Evolutionary conservation across 352 stramenopile species (phyloP).

Genomic region (Globisporangium canariense): DNA sequence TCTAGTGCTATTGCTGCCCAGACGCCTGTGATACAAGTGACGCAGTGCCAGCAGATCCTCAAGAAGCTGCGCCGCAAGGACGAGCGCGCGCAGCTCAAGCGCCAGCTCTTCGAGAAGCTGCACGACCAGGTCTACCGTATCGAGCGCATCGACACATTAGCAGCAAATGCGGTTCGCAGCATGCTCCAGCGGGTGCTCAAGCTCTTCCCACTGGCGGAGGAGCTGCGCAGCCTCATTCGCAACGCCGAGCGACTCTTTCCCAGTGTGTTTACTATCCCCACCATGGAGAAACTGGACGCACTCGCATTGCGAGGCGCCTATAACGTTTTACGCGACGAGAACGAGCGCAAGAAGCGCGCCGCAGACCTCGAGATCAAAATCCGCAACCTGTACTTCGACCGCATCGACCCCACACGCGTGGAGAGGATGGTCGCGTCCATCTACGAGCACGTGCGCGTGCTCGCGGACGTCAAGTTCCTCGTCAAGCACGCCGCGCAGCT

Average conservation of each 20-base stretch:
- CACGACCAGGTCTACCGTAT: conserved; percentile 59
- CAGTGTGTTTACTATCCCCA: conserved; percentile 31
- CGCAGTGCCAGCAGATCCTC: conserved; percentile 50
- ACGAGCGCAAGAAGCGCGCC: conserved; percentile 73
- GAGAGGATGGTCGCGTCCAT: conserved; percentile 80
- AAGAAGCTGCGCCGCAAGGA: conserved; percentile 58
- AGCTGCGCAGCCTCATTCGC: conserved; percentile 79
- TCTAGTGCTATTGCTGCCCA: not conserved
- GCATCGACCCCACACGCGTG: conserved; percentile 76
- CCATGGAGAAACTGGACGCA: conserved; percentile 28
- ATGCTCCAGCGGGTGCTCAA: conserved; percentile 57
- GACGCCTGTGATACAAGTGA: not conserved
- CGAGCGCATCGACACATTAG: conserved; percentile 30
- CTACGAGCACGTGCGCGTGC: conserved; percentile 64
- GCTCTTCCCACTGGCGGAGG: conserved; percentile 49
- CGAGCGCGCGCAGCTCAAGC: conserved; percentile 57
- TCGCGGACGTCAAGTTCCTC: conserved; percentile 83
- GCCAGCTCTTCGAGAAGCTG: conserved; percentile 50
- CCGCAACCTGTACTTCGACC: conserved; percentile 88
- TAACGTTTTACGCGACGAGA: conserved; percentile 38
- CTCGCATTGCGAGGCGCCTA: conserved; percentile 30
- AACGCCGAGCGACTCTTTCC: conserved; percentile 84
- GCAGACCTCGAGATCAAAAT: conserved; percentile 90
- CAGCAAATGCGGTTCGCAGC: conserved; percentile 22
- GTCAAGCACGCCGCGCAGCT: conserved; percentile 63